Evolutionary conservation across 768 basidiomycete species (phyloP), one percentile per base, ranked within the genome.

Genomic region (Termitomyces sp.): DNA sequence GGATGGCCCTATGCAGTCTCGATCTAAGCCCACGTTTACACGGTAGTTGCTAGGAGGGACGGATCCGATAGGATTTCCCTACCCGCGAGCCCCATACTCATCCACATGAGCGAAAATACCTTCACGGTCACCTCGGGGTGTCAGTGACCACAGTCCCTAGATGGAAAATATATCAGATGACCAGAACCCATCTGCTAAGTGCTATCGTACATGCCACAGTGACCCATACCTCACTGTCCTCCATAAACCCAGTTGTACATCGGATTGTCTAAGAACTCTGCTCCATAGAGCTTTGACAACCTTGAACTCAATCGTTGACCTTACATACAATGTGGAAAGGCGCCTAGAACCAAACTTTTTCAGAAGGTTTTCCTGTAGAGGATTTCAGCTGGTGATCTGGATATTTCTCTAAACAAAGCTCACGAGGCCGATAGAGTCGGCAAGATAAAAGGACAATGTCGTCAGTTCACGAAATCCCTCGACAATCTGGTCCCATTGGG

Each of bases 31-130:
- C 32, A 15, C 17, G 14, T 9, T 32, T 25, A 32, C 29, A 37
- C 10, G 37, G 37, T 11, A 29, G 29, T 31, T 25, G 25, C 5
- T n/a, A 8, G 15, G 4, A 31, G n/a, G 29, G 49, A 50, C 17
- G 9, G 32, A 34, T 32, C 32, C 12, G 14, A 25, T 25, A 25
- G 25, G 25, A 25, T 25, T 25, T 25, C 25, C 25, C 47, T 48
- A 48, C 11, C 20, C n/a, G 9, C 50, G 59, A 59, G 57, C 57
- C 17, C 46, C 48, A 15, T 57, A 57, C 46, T 57, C 46, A n/a
- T 58, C 57, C 4, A 58, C 57, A 37, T 58, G 47, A 38, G 57
- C 57, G 4, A 48, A 58, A 25, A 49, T 15, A 37, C 57, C 57
- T 32, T 58, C 34, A 17, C 57, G 57, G 2, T 58, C 15, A 15